Evolutionary conservation across 2,329 filamentous ascomycete species (phyloP), one percentile per base, ranked within the genome.

Genomic region (Apiospora saccharicola): DNA sequence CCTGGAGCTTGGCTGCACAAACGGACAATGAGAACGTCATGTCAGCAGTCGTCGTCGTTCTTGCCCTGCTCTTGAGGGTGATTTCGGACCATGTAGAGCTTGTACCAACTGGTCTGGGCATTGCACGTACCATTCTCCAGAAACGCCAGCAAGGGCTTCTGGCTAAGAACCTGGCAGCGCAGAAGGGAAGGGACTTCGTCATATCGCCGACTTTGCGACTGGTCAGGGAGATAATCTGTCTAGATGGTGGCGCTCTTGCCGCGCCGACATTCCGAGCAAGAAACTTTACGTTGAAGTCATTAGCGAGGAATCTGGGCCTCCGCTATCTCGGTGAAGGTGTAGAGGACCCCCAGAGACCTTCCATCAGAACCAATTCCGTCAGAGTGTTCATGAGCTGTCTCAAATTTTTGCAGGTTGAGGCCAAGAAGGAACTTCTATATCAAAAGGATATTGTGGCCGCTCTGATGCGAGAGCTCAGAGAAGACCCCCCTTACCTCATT

Each of bases 171-270:
- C 84, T 98, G 24, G 92, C 93, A 4, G 90, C 94, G 0, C 92
- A 93, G 34, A 95, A 94, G 81, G 88, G 90, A 68, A 98, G 97
- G 79, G 94, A 95, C 51, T 94, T 94, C 81, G 86, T 98, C 72
- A 95, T 98, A 73, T 96, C 94, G 3, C 96, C 96, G 0, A 95
- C 93, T 34, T 84, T 99, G 72, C 91, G 96, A 72, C 85, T 99
- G 70, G 87, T 99, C 73, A 93, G 92, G 70, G 96, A 99, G 82
- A 88, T 95, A n/a, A 90, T 94, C 22, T 91, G 88, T 71, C 93
- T 98, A 75, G 95, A 98, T 81, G 95, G 95, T 22, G 97, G 96
- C 19, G 89, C 90, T 57, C 87, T 95, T 71, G 94, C 95, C 41
- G 91, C 90, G 76, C 88, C 91, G 67, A 87, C 98, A 46, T 97